phyloP scores from a whole-genome alignment of 1,139 yeast genomes.

The Candida buenavistaensis region DNA sequence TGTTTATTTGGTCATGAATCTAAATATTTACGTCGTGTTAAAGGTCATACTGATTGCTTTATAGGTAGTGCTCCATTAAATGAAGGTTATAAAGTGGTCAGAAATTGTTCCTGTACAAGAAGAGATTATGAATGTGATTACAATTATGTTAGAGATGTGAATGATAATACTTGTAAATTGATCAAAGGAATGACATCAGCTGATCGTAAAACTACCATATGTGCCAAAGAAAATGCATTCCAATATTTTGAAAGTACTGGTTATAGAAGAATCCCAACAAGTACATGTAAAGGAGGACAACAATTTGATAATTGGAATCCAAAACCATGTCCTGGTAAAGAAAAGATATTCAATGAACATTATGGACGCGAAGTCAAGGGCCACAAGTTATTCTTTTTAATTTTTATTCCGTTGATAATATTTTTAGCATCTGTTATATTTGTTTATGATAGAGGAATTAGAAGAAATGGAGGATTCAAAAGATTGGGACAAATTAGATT shows the following conservation, averaged over 20 bases:
- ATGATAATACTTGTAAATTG: slow-evolving; percentile 84
- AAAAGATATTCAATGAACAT: slow-evolving; percentile 57
- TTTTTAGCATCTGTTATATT: slow-evolving; percentile 64
- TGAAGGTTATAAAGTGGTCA: slow-evolving; percentile 57
- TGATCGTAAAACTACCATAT: slow-evolving; percentile 59
- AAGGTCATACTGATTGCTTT: slow-evolving; percentile 65
- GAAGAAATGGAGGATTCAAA: slow-evolving; percentile 77
- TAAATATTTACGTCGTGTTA: slow-evolving; percentile 69
- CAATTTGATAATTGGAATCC: slow-evolving; percentile 65
- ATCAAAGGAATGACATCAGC: slow-evolving; percentile 70
- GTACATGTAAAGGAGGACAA: slow-evolving; percentile 47
- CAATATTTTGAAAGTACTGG: slow-evolving; percentile 55
- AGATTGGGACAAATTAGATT: slow-evolving; percentile 85
- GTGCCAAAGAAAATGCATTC: slow-evolving; percentile 55
- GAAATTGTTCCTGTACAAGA: slow-evolving; percentile 83
- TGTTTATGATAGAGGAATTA: slow-evolving; percentile 78
- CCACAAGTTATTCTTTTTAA: slow-evolving; percentile 48
- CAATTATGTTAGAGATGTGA: slow-evolving; percentile 60
- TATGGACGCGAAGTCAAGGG: slow-evolving; percentile 63
- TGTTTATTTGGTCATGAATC: slow-evolving; percentile 93
- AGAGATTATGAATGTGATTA: slow-evolving; percentile 93
- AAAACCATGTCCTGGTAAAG: slow-evolving; percentile 86
- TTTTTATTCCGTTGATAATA: slow-evolving; percentile 58
- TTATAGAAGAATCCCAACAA: slow-evolving; percentile 44
- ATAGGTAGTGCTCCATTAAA: slow-evolving; percentile 74